Evolutionary conservation across 2,329 filamentous ascomycete genomes (phyloP).

Genomic region (Diaporthe ilicicola): DNA sequence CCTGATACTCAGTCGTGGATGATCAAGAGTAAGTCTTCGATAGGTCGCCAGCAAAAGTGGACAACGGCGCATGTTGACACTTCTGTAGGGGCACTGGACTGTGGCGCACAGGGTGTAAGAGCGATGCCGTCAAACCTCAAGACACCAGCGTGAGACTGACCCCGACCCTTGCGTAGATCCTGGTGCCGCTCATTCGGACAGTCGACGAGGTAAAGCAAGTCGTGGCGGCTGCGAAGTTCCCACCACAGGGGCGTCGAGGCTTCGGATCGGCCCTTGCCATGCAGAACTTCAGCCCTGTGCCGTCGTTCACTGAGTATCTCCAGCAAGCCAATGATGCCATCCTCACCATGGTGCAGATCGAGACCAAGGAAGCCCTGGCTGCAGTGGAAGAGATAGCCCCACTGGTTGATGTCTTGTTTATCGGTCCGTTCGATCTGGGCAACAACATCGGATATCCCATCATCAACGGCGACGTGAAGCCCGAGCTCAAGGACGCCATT

Average conservation of each 20-base stretch:
- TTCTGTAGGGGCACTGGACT: constrained; percentile 60
- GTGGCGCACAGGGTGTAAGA: constrained; percentile 64
- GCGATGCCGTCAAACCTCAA: neutral
- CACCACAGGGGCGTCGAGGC: constrained; percentile 61
- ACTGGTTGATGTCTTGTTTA: constrained; percentile 70
- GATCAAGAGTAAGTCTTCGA: constrained; percentile 59
- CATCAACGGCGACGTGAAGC: constrained; percentile 65
- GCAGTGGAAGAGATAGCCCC: constrained; percentile 69
- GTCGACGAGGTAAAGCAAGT: constrained; percentile 60
- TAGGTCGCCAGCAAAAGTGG: neutral
- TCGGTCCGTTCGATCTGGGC: constrained; percentile 73
- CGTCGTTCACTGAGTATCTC: constrained; percentile 64
- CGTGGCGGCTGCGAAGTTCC: constrained; percentile 63
- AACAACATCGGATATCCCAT: constrained; percentile 71
- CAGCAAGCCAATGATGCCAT: constrained; percentile 65
- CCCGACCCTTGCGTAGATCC: constrained; percentile 43
- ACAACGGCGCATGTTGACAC: constrained; percentile 34
- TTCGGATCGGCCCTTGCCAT: constrained; percentile 65
- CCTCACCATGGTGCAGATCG: constrained; percentile 73
- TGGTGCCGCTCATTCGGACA: constrained; percentile 64
- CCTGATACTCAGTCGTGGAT: constrained; percentile 65
- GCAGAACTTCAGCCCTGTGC: constrained; percentile 55
- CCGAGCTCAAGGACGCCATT: constrained; percentile 67
- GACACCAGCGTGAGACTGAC: constrained; percentile 7
- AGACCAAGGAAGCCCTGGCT: constrained; percentile 69